Evolutionary conservation across 2,329 filamentous ascomycete genomes (phyloP).

Genomic region (Talaromyces sp.): DNA sequence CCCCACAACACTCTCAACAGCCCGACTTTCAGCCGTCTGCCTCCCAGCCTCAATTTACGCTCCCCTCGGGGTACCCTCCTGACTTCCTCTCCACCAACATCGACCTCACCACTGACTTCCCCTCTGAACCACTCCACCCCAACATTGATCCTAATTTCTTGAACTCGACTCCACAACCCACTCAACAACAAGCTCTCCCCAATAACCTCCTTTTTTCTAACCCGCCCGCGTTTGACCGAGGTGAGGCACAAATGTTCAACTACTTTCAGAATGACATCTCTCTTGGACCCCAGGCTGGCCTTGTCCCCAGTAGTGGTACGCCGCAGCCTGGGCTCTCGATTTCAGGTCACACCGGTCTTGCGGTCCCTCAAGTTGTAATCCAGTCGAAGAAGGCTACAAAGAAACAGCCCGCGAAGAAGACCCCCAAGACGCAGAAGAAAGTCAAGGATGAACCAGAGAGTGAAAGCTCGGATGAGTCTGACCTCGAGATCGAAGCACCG

Average conservation of each 20-base stretch:
- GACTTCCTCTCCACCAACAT: constrained; percentile 30
- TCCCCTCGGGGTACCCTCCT: constrained; percentile 30
- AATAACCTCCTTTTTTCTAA: constrained; percentile 33
- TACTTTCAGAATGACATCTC: constrained; percentile 33
- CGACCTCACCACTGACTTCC: constrained; percentile 35
- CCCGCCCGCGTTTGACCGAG: constrained; percentile 29
- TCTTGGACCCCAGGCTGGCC: constrained; percentile 18
- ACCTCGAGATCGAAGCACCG: constrained; percentile 55
- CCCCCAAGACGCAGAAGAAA: constrained; percentile 12
- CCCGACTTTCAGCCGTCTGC: constrained; percentile 20
- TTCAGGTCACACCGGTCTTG: not conserved
- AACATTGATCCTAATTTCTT: constrained; percentile 47
- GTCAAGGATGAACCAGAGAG: constrained; percentile 48
- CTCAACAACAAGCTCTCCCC: constrained; percentile 24
- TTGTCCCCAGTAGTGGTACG: not conserved
- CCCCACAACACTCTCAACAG: constrained; percentile 26
- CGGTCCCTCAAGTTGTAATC: constrained; percentile 13
- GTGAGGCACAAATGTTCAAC: constrained; percentile 30
- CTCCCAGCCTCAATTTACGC: constrained; percentile 28
- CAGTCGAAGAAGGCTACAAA: constrained; percentile 26
- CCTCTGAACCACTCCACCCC: constrained; percentile 27
- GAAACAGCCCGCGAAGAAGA: constrained; percentile 22
- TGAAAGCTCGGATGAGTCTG: constrained; percentile 53
- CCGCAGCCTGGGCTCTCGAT: not conserved
- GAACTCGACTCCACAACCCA: constrained; percentile 29